These are phyloP conservation scores for Colletotrichum lupini DNA, from an alignment of 2,329 filamentous ascomycete genomes.

Conservation along the genomic window DNA sequence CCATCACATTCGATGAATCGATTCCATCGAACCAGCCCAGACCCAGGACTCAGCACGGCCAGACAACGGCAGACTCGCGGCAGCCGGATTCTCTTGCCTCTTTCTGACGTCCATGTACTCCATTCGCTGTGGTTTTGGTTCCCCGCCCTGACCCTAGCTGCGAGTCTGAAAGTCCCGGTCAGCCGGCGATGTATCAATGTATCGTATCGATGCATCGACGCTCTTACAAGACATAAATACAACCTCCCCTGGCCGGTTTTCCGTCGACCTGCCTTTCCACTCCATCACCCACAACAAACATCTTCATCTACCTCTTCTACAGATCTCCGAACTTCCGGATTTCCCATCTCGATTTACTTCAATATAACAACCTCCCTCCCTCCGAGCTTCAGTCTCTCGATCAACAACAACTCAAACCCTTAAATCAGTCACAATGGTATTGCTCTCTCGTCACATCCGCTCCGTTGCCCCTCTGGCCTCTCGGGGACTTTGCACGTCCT, in stretches of 20 bases:
- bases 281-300: conserved; percentile 25
- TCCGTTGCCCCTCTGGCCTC: conserved; percentile 39
- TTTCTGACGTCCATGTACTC: conserved; percentile 11
- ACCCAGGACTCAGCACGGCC: not conserved
- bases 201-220: too few species aligned
- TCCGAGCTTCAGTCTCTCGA: conserved; percentile 6
- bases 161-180: conserved; percentile 3
- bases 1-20: not conserved
- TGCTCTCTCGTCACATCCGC: conserved; percentile 43
- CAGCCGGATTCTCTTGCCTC: conserved; percentile 30
- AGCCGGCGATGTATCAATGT: conserved; percentile 5
- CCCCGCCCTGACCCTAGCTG: conserved; percentile 14
- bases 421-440: conserved; percentile 44
- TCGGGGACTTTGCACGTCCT: conserved; percentile 42
- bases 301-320: not conserved
- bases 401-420: not conserved
- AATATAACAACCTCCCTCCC: conserved; percentile 27
- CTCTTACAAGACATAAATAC: conserved; percentile 33
- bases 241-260: conserved; percentile 12
- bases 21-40: conserved; percentile 13
- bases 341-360: not conserved
- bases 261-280: not conserved
- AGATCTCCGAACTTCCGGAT: conserved; percentile 16
- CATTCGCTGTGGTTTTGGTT: not conserved
- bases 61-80: conserved; percentile 1